A percentile compares a stretch with the other conserved stretches of the same genome.
These are phyloP conservation scores for Podospora pseudopauciseta DNA, from an alignment of 495 filamentous ascomycete genomes.

Conservation along the genomic window DNA sequence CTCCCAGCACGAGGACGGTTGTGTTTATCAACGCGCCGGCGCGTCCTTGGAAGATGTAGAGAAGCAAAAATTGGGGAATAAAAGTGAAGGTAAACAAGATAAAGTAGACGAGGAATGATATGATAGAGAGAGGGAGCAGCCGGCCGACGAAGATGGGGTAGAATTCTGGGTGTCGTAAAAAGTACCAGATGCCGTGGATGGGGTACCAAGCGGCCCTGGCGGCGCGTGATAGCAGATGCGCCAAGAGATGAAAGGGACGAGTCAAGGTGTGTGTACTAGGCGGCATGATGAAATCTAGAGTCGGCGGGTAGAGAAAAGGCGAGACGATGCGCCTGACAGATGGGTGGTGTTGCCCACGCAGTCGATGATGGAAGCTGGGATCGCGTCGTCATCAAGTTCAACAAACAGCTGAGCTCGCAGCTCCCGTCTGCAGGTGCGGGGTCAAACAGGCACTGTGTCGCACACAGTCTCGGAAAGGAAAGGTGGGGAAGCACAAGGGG, in stretches of 20 bases:
- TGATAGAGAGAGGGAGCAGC: constrained; percentile 64
- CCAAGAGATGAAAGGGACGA: background rate
- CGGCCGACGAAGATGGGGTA: constrained; percentile 66
- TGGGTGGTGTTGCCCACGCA: background rate
- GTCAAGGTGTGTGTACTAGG: background rate
- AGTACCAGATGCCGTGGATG: constrained; percentile 70
- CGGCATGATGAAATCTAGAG: background rate
- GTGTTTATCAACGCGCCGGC: constrained; percentile 74
- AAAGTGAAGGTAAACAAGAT: constrained; percentile 84
- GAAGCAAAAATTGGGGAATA: constrained; percentile 74
- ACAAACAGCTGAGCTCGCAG: too few species aligned
- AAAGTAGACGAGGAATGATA: constrained; percentile 68
- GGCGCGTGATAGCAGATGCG: constrained; percentile 19
- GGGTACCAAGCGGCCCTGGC: constrained; percentile 29
- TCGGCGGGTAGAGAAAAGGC: background rate
- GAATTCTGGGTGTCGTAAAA: constrained; percentile 60
- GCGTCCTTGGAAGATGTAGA: constrained; percentile 76
- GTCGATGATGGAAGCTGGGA: too few species aligned
- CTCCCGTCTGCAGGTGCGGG: too few species aligned
- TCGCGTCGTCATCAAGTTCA: too few species aligned
- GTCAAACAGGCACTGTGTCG: too few species aligned
- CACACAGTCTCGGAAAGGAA: too few species aligned
- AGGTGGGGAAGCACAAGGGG: too few species aligned
- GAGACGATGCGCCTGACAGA: background rate
- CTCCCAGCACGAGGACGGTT: constrained; percentile 73